A percentile compares a stretch with the other conserved stretches of the same genome.
phyloP scores from a whole-genome alignment of 805 yeast genomes.

The Lachancea cidri region DNA sequence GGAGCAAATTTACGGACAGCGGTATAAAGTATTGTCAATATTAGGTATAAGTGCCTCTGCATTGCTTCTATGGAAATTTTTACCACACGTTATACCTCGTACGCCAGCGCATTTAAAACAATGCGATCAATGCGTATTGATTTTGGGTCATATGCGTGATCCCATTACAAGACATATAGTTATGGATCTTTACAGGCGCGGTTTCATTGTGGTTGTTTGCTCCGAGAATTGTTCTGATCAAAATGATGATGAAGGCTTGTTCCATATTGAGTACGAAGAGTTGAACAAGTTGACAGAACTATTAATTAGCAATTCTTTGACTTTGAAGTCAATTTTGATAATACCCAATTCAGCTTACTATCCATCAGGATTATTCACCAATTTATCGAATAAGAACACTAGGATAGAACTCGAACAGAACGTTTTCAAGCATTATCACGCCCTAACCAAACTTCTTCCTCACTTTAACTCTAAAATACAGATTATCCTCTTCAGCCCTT shows the following conservation, averaged over 20 bases:
- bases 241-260: slow-evolving; percentile 28
- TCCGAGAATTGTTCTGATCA: slow-evolving; percentile 21
- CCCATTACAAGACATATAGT: slow-evolving; percentile 34
- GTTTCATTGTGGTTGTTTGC: slow-evolving; percentile 30
- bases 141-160: slow-evolving; percentile 33
- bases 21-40: neutral
- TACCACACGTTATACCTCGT: slow-evolving; percentile 1
- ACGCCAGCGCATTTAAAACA: slow-evolving; percentile 8
- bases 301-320: slow-evolving; percentile 10
- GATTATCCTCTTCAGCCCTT: slow-evolving; percentile 28
- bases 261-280: slow-evolving; percentile 23
- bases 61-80: slow-evolving; percentile 1
- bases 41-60: slow-evolving; percentile 5
- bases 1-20: neutral
- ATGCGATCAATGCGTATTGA: slow-evolving; percentile 16
- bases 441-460: slow-evolving; percentile 21
- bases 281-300: slow-evolving; percentile 17
- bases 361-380: slow-evolving; percentile 21
- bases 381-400: slow-evolving; percentile 16
- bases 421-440: slow-evolving; percentile 20
- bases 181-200: slow-evolving; percentile 32
- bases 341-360: slow-evolving; percentile 32
- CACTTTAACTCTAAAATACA: slow-evolving; percentile 18
- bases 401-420: slow-evolving; percentile 24
- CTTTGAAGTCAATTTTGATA: slow-evolving; percentile 24